Conservation (phyloP, 805 yeast genomes). For the Sugiyamaella lignohabitans region DNA sequence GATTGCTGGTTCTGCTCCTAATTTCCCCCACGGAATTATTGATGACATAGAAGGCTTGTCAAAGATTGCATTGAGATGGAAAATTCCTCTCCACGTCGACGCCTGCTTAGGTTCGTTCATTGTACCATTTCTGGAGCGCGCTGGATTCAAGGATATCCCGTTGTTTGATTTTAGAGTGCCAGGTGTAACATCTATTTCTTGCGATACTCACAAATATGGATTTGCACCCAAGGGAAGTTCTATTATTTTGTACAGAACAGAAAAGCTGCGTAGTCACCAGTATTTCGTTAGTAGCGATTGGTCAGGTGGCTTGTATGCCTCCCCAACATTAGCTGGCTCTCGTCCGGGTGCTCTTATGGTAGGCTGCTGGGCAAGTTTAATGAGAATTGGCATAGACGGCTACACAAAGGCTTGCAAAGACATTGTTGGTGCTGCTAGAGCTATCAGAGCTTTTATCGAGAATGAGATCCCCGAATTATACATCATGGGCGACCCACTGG, state of each 20-base stretch:
- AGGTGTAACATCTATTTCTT: conserved; percentile 94
- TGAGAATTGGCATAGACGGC: conserved; percentile 78
- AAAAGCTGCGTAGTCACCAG: conserved; percentile 66
- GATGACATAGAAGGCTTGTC: conserved; percentile 79
- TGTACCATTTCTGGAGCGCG: conserved; percentile 66
- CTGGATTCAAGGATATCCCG: conserved; percentile 40
- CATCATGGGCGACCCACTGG: conserved; percentile 78
- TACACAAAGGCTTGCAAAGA: conserved; percentile 59
- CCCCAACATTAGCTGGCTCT: conserved; percentile 94
- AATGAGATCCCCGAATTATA: conserved; percentile 48
- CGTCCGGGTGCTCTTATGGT: conserved; percentile 95
- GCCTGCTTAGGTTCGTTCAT: conserved; percentile 93
- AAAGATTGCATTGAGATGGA: conserved; percentile 51
- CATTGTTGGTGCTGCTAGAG: conserved; percentile 60
- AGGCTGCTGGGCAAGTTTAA: conserved; percentile 96
- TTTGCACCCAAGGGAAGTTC: conserved; percentile 98
- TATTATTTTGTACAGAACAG: conserved; percentile 76
- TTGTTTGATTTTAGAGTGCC: conserved; percentile 78
- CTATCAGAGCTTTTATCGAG: conserved; percentile 43
- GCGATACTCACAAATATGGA: conserved; percentile 98
- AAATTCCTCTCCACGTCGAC: conserved; percentile 91
- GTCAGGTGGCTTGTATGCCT: conserved; percentile 94
- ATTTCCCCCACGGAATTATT: conserved; percentile 92
- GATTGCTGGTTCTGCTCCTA: conserved; percentile 91
- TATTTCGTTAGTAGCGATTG: conserved; percentile 79